phyloP scores from a whole-genome alignment of 2,329 filamentous ascomycete species.

The Trichoderma sp. region DNA sequence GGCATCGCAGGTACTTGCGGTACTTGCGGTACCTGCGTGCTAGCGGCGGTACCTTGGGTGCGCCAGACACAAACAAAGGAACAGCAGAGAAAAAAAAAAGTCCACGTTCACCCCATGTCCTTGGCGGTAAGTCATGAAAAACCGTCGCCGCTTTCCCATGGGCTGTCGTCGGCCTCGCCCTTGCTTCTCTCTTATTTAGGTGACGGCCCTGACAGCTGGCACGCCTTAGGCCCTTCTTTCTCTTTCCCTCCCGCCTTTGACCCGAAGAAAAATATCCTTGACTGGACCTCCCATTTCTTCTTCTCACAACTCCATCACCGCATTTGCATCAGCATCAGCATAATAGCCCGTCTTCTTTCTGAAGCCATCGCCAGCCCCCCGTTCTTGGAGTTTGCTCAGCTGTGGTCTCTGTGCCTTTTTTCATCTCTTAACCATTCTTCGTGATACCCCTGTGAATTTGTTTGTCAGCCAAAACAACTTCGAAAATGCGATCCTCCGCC shows the following conservation, averaged over 20 bases:
- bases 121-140: constrained; percentile 27
- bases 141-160: constrained; percentile 29
- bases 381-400: constrained; percentile 20
- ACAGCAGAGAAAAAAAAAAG: constrained; percentile 18
- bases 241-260: constrained; percentile 19
- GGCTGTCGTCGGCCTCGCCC: constrained; percentile 28
- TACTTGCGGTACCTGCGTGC: constrained; percentile 11
- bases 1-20: constrained; percentile 10
- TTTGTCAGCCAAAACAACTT: constrained; percentile 27
- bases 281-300: constrained; percentile 11
- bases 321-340: constrained; percentile 29
- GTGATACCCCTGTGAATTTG: constrained; percentile 21
- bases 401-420: constrained; percentile 17
- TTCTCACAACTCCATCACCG: constrained; percentile 27
- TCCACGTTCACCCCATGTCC: constrained; percentile 24
- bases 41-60: constrained; percentile 21
- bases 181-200: constrained; percentile 30
- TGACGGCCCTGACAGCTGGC: constrained; percentile 28
- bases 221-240: constrained; percentile 17
- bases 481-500: constrained; percentile 49
- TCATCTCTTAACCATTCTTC: constrained; percentile 1
- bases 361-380: constrained; percentile 7
- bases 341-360: constrained; percentile 25
- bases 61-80: not conserved
- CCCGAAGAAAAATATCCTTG: not conserved